A percentile compares a stretch with the other conserved stretches of the same genome.
These are phyloP conservation scores for Agarophyton chilense DNA, from an alignment of 23 red algal species.

Conservation along the genomic window DNA sequence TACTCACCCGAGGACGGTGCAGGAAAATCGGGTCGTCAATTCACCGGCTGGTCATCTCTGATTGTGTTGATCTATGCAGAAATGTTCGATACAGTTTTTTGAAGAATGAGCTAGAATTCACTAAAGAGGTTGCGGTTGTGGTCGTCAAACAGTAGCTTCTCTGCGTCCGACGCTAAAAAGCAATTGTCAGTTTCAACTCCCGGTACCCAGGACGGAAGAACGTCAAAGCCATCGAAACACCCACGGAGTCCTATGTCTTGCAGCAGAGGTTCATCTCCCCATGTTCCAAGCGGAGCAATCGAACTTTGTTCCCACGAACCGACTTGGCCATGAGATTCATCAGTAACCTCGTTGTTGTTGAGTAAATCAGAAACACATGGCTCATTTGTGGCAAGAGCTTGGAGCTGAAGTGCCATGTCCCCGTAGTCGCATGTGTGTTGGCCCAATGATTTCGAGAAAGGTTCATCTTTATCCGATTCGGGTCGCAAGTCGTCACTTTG, in stretches of 20 bases:
- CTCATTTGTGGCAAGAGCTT: not conserved
- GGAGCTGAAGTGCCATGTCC: not conserved
- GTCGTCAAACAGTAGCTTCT: not conserved
- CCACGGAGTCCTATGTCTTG: not conserved
- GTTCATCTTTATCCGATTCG: not conserved
- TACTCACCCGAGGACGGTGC: conserved; percentile 80
- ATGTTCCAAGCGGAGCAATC: not conserved
- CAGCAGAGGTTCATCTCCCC: conserved; percentile 1
- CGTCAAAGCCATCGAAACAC: not conserved
- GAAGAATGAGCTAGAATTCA: conserved; percentile 16
- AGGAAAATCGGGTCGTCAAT: conserved; percentile 81
- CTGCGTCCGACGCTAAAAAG: not conserved
- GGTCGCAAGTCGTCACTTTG: not conserved
- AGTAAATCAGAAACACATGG: not conserved
- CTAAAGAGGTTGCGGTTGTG: conserved; percentile 2
- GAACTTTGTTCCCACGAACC: not conserved
- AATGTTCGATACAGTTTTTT: conserved; percentile 71
- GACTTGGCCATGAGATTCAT: not conserved
- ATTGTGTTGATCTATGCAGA: conserved; percentile 87
- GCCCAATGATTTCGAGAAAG: not conserved
- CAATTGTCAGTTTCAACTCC: not conserved
- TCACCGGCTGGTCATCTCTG: conserved; percentile 95
- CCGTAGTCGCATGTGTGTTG: not conserved
- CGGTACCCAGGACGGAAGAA: not conserved
- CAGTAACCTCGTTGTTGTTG: not conserved